phyloP scores from a whole-genome alignment of 108 stramenopile species.

The Aureococcus anophagefferens region DNA sequence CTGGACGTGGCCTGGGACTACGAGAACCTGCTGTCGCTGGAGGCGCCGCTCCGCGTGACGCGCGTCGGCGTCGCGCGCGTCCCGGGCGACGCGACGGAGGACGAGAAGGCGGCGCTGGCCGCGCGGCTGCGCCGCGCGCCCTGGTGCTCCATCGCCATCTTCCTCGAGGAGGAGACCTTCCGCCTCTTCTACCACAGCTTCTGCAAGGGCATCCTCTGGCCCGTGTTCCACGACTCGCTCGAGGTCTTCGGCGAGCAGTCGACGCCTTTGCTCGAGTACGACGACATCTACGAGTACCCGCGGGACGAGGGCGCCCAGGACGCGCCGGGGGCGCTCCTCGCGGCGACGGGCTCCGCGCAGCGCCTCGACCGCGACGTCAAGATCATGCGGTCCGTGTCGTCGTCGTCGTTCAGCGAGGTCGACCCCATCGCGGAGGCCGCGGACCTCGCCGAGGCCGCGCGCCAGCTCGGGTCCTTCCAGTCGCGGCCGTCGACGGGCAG shows the following conservation, averaged over 20 bases:
- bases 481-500: too few species aligned
- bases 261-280: slow-evolving; percentile 26
- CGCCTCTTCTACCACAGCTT: slow-evolving; percentile 48
- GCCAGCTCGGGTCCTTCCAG: background rate
- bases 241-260: slow-evolving; percentile 45
- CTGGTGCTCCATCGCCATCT: slow-evolving; percentile 92
- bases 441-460: background rate
- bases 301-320: background rate
- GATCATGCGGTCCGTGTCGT: background rate
- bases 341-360: background rate
- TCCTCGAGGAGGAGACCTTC: slow-evolving; percentile 67
- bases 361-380: background rate
- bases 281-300: slow-evolving; percentile 5
- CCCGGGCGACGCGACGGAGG: slow-evolving; percentile 56
- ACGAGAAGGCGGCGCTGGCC: slow-evolving; percentile 69
- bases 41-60: slow-evolving; percentile 79
- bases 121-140: slow-evolving; percentile 50
- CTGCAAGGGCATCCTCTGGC: slow-evolving; percentile 57
- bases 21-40: slow-evolving; percentile 81
- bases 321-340: background rate
- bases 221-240: slow-evolving; percentile 50
- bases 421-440: too few species aligned
- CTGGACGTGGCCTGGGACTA: slow-evolving; percentile 69
- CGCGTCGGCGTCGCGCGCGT: slow-evolving; percentile 57
- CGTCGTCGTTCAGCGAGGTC: slow-evolving; percentile 11